Evolutionary conservation across 306 rosid genomes (phyloP).

Genomic region (Oxytropis ochrocephala): DNA sequence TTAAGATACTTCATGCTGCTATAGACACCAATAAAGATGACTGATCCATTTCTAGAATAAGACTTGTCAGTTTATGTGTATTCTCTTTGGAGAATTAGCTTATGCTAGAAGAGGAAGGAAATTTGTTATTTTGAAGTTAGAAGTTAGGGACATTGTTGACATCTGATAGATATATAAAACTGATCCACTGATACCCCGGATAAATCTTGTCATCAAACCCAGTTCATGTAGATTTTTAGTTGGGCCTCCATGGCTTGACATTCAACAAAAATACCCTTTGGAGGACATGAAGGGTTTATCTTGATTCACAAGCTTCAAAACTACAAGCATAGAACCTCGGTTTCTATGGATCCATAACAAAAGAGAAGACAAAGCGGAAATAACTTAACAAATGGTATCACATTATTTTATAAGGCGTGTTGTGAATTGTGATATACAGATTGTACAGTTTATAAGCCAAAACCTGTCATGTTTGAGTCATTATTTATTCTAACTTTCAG

Average conservation of each 20-base stretch:
- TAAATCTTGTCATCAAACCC: neutral
- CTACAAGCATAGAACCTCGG: neutral
- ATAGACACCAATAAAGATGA: neutral
- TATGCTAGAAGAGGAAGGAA: neutral
- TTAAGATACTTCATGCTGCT: neutral
- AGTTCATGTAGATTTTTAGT: neutral
- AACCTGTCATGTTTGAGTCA: neutral
- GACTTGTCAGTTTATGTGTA: neutral
- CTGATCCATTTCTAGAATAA: neutral
- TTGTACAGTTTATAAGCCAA: neutral
- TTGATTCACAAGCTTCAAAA: neutral
- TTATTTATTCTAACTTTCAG: constrained; percentile 5
- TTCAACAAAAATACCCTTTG: neutral
- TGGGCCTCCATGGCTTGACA: neutral
- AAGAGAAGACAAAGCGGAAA: neutral
- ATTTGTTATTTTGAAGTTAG: neutral
- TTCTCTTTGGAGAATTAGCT: neutral
- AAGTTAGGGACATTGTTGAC: neutral
- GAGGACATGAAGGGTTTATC: neutral
- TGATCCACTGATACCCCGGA: neutral
- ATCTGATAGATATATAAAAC: neutral
- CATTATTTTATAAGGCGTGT: neutral
- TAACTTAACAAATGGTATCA: neutral
- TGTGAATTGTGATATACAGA: neutral
- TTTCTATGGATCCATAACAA: neutral